Evolutionary conservation across 129 eudicot species (phyloP), one percentile per base, ranked within the genome.

Genomic region (Lonicera japonica): DNA sequence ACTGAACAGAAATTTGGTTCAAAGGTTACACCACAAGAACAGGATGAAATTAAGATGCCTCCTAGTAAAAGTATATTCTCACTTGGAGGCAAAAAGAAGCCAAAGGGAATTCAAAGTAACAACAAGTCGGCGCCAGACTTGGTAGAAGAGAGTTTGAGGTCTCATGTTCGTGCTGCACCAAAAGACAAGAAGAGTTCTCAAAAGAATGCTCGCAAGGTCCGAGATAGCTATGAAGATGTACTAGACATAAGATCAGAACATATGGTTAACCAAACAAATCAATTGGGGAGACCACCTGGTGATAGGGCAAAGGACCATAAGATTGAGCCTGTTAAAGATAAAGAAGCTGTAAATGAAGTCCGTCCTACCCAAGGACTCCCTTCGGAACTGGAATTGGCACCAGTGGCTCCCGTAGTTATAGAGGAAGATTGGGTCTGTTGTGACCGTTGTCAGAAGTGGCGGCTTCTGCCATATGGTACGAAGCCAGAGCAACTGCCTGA

Each of bases 361-460:
- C 24, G 51, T 60, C 58, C 69, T 14, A 38, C 73, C 18, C 64
- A 48, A 17, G 73, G 23, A 76, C 68, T 54, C 46, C 10, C 64
- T 34, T 54, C 55, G 19, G 81, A 63, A 40, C 46, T 56, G 22
- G 81, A 74, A 62, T 68, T 64, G 56, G 64, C 63, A 18, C 64
- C 77, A 21, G 73, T 61, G 8, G 78, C 80, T 72, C 71, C 82
- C 50, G 78, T 69, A 13, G 10, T 46, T 8, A 41, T 74, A 20
- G 25, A 75, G n/a, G 85, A 82, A 5, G 55, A 81, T 47, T 89
- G 96, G 96, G 95, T 82, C 20, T 53, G 19, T 14, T 89, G 96
- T 78, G 95, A 82, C 71, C 67, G 64, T 23, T 89, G 96, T 73
- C 50, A 75, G 58, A 80, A 65, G 70, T 89, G 96, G 96, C 84